Evolutionary conservation across 73 alveolate genomes (phyloP).

Genomic region (Tetrahymena thermophila): DNA sequence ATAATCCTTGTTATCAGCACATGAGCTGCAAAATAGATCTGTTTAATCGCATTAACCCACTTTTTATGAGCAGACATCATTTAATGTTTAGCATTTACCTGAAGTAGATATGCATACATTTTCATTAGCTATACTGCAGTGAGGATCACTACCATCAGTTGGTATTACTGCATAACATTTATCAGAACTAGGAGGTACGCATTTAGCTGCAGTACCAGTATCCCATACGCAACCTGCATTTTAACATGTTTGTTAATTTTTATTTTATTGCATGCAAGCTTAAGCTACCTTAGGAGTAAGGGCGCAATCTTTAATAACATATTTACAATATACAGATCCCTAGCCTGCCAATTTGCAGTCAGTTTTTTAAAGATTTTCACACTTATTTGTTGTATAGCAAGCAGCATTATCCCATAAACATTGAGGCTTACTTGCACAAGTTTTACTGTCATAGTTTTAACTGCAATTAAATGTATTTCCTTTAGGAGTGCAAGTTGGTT

Average conservation of each 20-base stretch:
- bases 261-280: not conserved
- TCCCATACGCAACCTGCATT: not conserved
- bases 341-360: not conserved
- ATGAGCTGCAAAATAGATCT: not conserved
- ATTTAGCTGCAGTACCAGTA: not conserved
- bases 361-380: not conserved
- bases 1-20: not conserved
- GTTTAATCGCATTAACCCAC: not conserved
- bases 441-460: not conserved
- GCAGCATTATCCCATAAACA: not conserved
- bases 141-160: not conserved
- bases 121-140: not conserved
- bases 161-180: not conserved
- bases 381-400: not conserved
- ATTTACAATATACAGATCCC: not conserved
- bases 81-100: not conserved
- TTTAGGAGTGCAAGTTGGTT: not conserved
- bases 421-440: not conserved
- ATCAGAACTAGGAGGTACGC: not conserved
- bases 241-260: not conserved
- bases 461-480: not conserved
- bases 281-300: not conserved
- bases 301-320: not conserved
- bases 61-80: not conserved
- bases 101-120: not conserved